phyloP scores from a whole-genome alignment of 139 green algal species.

The Ostreobium quekettii region DNA sequence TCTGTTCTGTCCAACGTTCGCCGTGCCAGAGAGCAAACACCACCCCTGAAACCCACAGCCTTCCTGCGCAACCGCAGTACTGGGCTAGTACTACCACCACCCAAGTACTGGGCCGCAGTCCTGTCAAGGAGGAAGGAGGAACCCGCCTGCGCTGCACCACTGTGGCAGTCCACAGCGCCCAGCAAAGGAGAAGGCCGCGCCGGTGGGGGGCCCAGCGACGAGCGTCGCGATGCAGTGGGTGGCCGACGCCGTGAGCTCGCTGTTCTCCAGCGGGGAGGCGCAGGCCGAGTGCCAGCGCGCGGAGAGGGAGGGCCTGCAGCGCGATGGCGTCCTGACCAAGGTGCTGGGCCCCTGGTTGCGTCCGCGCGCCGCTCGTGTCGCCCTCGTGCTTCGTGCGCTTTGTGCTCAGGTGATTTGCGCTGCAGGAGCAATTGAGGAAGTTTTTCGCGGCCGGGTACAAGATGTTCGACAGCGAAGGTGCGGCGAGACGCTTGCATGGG shows the following conservation, averaged over 20 bases:
- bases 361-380: too few species aligned
- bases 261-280: slow-evolving; percentile 2
- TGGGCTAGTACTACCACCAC: too few species aligned
- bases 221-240: slow-evolving; percentile 9
- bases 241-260: background rate
- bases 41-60: too few species aligned
- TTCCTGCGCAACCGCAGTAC: too few species aligned
- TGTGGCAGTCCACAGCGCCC: too few species aligned
- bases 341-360: background rate
- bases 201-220: too few species aligned
- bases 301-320: background rate
- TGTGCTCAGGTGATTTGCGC: background rate
- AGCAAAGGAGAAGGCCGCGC: too few species aligned
- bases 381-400: background rate
- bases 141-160: too few species aligned
- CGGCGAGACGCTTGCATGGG: background rate
- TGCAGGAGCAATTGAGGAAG: slow-evolving; percentile 16
- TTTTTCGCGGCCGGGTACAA: slow-evolving; percentile 18
- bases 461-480: slow-evolving; percentile 12
- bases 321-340: slow-evolving; percentile 2
- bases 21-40: too few species aligned
- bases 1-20: too few species aligned
- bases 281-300: background rate
- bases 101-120: too few species aligned
- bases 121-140: too few species aligned